phyloP scores from a whole-genome alignment of 108 stramenopile genomes.

The Hondaea fermentalgiana region DNA sequence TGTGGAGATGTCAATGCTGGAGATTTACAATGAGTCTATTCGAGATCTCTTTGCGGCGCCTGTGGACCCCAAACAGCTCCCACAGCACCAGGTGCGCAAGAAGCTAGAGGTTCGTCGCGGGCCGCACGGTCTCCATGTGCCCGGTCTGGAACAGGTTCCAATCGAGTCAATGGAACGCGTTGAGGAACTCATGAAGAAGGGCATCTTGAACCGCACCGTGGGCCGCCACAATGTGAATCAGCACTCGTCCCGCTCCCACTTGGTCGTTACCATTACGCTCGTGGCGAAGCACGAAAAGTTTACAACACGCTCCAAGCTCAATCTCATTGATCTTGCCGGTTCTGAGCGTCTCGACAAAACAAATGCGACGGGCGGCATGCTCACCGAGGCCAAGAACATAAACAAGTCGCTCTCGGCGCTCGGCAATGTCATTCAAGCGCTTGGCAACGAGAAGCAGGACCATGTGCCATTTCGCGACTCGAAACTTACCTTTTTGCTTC shows the following conservation, averaged over 20 bases:
- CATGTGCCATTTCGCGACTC: slow-evolving; percentile 86
- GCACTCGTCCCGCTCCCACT: slow-evolving; percentile 38
- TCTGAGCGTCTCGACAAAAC: slow-evolving; percentile 45
- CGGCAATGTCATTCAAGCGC: slow-evolving; percentile 50
- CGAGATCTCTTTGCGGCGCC: slow-evolving; percentile 63
- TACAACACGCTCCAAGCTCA: slow-evolving; percentile 37
- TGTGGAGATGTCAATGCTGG: slow-evolving; percentile 72
- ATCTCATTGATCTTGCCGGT: slow-evolving; percentile 55
- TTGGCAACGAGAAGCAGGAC: slow-evolving; percentile 26
- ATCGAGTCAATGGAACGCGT: slow-evolving; percentile 36
- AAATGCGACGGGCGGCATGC: slow-evolving; percentile 21
- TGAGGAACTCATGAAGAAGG: slow-evolving; percentile 33
- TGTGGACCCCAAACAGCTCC: neutral
- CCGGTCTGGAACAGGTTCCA: slow-evolving; percentile 34
- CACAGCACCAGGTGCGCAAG: neutral
- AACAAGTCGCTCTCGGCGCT: slow-evolving; percentile 51
- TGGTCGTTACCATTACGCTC: slow-evolving; percentile 36
- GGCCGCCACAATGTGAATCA: slow-evolving; percentile 51
- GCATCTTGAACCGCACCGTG: slow-evolving; percentile 33
- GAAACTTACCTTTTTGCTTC: slow-evolving; percentile 77
- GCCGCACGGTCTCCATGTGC: slow-evolving; percentile 36
- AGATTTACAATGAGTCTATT: slow-evolving; percentile 95
- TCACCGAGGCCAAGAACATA: slow-evolving; percentile 53
- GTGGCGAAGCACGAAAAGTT: slow-evolving; percentile 31
- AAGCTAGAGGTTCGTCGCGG: slow-evolving; percentile 44